Conservation (phyloP, 768 basidiomycete genomes). For the Amanita phalloides region DNA sequence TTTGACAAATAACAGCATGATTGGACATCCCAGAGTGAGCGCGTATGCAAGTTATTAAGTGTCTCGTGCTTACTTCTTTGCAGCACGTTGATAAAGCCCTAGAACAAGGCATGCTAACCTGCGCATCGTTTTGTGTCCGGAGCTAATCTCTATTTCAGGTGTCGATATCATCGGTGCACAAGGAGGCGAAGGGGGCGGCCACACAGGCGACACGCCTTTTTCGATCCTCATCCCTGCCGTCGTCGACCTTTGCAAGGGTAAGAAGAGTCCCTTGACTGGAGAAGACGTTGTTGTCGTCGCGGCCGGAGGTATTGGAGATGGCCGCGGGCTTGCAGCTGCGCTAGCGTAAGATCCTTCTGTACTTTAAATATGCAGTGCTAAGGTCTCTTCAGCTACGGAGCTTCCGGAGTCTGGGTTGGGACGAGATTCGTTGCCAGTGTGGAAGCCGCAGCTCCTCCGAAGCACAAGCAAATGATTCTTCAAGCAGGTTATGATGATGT, state of each 20-base stretch:
- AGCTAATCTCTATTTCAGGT: slow-evolving; percentile 25
- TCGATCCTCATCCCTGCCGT: slow-evolving; percentile 75
- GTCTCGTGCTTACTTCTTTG: neutral
- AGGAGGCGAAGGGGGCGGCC: slow-evolving; percentile 82
- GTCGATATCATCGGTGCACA: slow-evolving; percentile 88
- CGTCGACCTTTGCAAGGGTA: slow-evolving; percentile 65
- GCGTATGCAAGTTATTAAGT: neutral
- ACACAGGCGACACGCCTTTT: slow-evolving; percentile 77
- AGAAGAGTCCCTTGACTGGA: slow-evolving; percentile 69
- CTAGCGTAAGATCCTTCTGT: slow-evolving; percentile 36
- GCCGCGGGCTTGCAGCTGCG: slow-evolving; percentile 68
- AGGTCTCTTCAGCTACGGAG: slow-evolving; percentile 51
- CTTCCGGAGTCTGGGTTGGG: slow-evolving; percentile 81
- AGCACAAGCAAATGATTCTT: slow-evolving; percentile 58
- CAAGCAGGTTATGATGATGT: slow-evolving; percentile 71
- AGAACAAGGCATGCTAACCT: slow-evolving; percentile 38
- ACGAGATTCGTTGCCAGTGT: slow-evolving; percentile 79
- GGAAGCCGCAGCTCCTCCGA: slow-evolving; percentile 70
- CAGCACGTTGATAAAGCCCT: slow-evolving; percentile 71
- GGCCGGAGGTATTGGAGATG: slow-evolving; percentile 79
- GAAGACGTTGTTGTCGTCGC: slow-evolving; percentile 70
- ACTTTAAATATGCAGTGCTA: neutral
- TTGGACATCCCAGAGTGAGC: slow-evolving; percentile 74
- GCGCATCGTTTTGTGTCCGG: neutral
- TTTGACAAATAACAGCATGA: slow-evolving; percentile 38